phyloP scores from a whole-genome alignment of 2,329 filamentous ascomycete species.

The Gnomoniopsis smithogilvyi region DNA sequence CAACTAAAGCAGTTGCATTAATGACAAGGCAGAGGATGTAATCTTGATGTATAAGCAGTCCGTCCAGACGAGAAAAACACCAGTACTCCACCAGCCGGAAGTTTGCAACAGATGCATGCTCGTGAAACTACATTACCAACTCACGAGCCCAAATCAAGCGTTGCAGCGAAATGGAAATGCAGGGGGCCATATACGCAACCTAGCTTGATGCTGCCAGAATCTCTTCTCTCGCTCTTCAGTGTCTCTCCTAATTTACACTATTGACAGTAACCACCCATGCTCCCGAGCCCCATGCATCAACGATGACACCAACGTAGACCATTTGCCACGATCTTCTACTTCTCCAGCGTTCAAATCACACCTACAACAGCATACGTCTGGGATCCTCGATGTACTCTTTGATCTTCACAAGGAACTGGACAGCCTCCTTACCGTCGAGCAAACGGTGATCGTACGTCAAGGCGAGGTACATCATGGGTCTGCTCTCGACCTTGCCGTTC shows the following conservation, averaged over 20 bases:
- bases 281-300: slow-evolving; percentile 5
- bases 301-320: neutral
- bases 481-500: slow-evolving; percentile 90
- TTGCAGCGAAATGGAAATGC: neutral
- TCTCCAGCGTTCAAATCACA: neutral
- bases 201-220: neutral
- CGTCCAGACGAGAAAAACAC: too few species aligned
- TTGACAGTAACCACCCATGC: slow-evolving; percentile 15
- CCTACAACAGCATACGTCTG: slow-evolving; percentile 76
- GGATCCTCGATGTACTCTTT: slow-evolving; percentile 99
- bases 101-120: neutral
- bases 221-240: neutral
- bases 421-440: slow-evolving; percentile 90
- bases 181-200: neutral
- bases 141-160: neutral
- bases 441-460: slow-evolving; percentile 97
- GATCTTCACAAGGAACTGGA: slow-evolving; percentile 93
- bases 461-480: slow-evolving; percentile 99
- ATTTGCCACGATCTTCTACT: neutral
- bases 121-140: neutral
- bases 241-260: slow-evolving; percentile 17
- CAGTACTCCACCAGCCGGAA: neutral
- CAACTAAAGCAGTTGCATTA: too few species aligned
- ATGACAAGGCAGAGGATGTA: too few species aligned
- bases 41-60: too few species aligned